phyloP scores from a whole-genome alignment of 352 stramenopile species.

The Globisporangium spinosum region DNA sequence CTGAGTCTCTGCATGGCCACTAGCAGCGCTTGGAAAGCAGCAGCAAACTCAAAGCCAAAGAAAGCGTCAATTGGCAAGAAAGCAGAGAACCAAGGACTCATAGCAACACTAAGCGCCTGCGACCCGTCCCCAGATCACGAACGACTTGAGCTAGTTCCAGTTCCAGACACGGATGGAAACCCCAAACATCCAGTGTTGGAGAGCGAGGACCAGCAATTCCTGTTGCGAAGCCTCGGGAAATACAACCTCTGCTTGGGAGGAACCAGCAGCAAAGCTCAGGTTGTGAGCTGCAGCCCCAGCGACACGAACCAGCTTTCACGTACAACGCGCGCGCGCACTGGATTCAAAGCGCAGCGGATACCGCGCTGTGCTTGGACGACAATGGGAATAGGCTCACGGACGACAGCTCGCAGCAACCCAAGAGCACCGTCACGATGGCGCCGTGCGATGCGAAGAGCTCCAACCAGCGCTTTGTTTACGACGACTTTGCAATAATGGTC shows the following conservation, averaged over 20 bases:
- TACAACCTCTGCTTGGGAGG: conserved; percentile 10
- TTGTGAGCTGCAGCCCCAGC: background rate
- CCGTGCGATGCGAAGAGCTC: background rate
- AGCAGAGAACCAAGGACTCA: background rate
- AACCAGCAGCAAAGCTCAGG: background rate
- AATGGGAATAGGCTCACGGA: background rate
- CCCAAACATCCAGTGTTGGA: background rate
- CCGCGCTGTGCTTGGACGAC: conserved; percentile 14
- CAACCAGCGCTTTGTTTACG: conserved; percentile 16
- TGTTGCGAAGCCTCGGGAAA: conserved; percentile 14
- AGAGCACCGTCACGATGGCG: background rate
- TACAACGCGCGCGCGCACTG: conserved; percentile 7
- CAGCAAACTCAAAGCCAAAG: background rate
- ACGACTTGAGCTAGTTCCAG: background rate
- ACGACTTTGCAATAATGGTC: conserved; percentile 1
- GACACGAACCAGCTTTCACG: conserved; percentile 5
- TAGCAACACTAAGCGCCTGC: background rate
- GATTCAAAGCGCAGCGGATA: conserved; percentile 6
- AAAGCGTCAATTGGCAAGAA: background rate
- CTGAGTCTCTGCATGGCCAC: conserved; percentile 9
- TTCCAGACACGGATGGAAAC: background rate
- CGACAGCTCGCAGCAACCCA: background rate
- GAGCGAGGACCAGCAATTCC: background rate
- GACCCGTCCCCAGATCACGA: background rate
- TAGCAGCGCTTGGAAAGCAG: background rate